These are phyloP conservation scores for Rhizopus arrhizus DNA, from an alignment of 371 early-diverging fungal genomes.

Conservation along the genomic window DNA sequence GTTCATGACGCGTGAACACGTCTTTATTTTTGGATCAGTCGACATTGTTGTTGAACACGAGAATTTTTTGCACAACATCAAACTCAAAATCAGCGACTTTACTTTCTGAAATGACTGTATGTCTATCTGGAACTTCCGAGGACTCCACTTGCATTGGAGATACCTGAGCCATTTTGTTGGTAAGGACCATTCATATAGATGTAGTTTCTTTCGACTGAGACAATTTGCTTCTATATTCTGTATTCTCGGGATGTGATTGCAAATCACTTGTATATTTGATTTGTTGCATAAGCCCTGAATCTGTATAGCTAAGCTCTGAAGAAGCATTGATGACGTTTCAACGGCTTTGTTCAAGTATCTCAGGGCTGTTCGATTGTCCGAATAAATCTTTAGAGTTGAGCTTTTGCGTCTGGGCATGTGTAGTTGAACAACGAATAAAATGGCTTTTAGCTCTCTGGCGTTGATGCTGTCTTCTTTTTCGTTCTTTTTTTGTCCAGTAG, in stretches of 20 bases:
- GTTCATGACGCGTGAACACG: constrained; percentile 2
- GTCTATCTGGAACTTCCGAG: not conserved
- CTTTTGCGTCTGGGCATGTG: constrained; percentile 9
- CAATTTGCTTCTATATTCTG: constrained; percentile 13
- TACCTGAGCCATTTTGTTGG: constrained; percentile 6
- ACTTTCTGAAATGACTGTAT: not conserved
- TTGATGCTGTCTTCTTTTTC: constrained; percentile 15
- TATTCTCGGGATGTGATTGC: constrained; percentile 17
- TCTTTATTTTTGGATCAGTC: constrained; percentile 10
- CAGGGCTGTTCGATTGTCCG: constrained; percentile 17
- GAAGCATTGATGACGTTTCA: constrained; percentile 4
- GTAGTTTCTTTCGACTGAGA: constrained; percentile 5
- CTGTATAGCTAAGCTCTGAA: constrained; percentile 16
- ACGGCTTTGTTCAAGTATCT: constrained; percentile 20
- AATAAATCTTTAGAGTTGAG: constrained; percentile 7
- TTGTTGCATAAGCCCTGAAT: constrained; percentile 19
- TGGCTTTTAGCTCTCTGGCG: constrained; percentile 23
- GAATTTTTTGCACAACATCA: constrained; percentile 9
- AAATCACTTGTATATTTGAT: constrained; percentile 8
- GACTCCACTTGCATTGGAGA: constrained; percentile 10
- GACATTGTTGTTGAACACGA: constrained; percentile 7
- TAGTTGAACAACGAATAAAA: constrained; percentile 14
- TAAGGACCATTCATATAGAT: constrained; percentile 17
- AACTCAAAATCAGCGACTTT: constrained; percentile 8
- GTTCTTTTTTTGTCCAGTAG: constrained; percentile 19